phyloP scores from a whole-genome alignment of 768 basidiomycete species.

The Mycena crocata region DNA sequence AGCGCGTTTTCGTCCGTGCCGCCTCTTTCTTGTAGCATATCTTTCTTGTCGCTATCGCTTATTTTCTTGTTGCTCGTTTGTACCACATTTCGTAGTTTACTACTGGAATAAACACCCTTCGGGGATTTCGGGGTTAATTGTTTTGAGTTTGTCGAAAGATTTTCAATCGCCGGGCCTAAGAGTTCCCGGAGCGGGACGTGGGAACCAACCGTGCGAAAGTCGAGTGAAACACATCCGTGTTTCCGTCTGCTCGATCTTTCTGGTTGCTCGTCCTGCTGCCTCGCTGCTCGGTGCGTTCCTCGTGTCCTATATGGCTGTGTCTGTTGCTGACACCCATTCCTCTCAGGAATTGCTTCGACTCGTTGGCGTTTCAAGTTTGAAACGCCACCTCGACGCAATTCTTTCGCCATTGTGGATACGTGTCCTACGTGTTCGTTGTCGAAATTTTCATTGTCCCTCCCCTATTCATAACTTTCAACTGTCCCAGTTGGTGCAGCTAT shows the following conservation, averaged over 20 bases:
- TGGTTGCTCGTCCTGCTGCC: neutral
- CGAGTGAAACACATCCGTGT: neutral
- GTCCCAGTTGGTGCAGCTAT: neutral
- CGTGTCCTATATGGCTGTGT: neutral
- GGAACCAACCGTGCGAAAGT: neutral
- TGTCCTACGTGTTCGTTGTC: neutral
- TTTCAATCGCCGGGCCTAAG: neutral
- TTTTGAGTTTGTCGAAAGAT: neutral
- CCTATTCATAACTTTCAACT: neutral
- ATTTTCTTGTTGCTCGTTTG: neutral
- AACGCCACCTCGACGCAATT: neutral
- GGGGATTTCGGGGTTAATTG: neutral
- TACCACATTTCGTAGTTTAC: neutral
- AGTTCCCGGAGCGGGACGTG: neutral
- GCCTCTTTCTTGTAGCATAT: neutral
- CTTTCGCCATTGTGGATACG: slow-evolving; percentile 1
- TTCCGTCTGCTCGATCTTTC: neutral
- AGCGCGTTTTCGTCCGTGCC: neutral
- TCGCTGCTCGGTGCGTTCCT: neutral
- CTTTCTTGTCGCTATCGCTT: neutral
- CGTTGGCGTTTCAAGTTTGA: neutral
- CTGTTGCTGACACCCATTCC: neutral
- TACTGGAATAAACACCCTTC: slow-evolving; percentile 10
- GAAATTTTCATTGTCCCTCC: neutral
- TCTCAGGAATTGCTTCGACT: neutral